A percentile compares a stretch with the other conserved stretches of the same genome.
Conservation (phyloP, 2,329 filamentous ascomycete genomes). For the Penicillium digitatum region DNA sequence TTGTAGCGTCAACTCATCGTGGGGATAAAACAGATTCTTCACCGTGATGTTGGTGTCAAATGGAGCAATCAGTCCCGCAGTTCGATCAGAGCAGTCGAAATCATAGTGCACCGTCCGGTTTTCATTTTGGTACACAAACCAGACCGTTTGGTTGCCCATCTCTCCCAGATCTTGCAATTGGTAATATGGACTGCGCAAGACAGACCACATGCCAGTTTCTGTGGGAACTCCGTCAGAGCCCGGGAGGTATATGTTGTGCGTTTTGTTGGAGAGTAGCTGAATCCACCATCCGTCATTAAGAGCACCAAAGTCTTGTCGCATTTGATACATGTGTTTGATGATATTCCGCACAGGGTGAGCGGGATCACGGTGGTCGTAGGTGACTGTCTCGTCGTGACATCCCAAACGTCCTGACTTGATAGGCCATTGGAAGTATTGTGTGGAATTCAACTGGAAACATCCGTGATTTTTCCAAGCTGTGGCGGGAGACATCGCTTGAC, state of each 20-base stretch:
- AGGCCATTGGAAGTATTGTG: constrained; percentile 57
- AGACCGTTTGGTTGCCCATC: constrained; percentile 45
- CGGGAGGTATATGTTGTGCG: constrained; percentile 48
- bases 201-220: constrained; percentile 59
- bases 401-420: constrained; percentile 52
- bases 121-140: constrained; percentile 46
- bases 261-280: constrained; percentile 55
- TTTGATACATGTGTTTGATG: constrained; percentile 59
- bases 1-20: constrained; percentile 53
- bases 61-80: constrained; percentile 54
- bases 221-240: constrained; percentile 53
- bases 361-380: constrained; percentile 60
- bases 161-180: constrained; percentile 51
- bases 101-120: constrained; percentile 51
- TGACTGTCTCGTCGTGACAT: constrained; percentile 55
- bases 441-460: constrained; percentile 56
- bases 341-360: constrained; percentile 59
- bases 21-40: constrained; percentile 61
- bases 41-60: constrained; percentile 54
- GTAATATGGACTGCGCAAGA: constrained; percentile 50
- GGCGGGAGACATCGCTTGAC: constrained; percentile 59
- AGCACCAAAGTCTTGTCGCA: constrained; percentile 54
- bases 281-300: constrained; percentile 59
- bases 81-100: constrained; percentile 54
- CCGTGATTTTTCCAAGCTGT: constrained; percentile 63